Evolutionary conservation across 306 rosid species (phyloP).

Genomic region (Glycine soja): DNA sequence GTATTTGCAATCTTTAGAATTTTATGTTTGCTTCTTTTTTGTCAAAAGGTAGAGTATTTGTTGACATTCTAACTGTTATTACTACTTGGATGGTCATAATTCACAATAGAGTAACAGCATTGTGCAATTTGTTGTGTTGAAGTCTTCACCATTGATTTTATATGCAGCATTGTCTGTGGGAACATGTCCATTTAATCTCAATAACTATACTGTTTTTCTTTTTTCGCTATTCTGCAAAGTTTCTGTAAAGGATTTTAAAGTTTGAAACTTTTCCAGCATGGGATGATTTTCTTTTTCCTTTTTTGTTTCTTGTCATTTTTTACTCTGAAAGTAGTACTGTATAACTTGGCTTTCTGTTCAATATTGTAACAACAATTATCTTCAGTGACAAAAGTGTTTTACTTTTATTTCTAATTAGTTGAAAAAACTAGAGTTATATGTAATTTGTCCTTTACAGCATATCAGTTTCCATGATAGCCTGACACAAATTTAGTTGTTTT

Average conservation of each 20-base stretch:
- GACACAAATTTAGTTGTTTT: slow-evolving; percentile 27
- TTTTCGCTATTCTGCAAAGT: slow-evolving; percentile 19
- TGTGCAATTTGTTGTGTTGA: slow-evolving; percentile 19
- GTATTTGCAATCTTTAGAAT: slow-evolving; percentile 8
- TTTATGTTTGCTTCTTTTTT: slow-evolving; percentile 36
- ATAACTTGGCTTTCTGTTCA: slow-evolving; percentile 34
- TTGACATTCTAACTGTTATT: slow-evolving; percentile 19
- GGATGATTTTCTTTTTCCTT: slow-evolving; percentile 2
- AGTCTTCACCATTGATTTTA: slow-evolving; percentile 16
- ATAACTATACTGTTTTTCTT: too few relatives aligned
- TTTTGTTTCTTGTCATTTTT: background rate
- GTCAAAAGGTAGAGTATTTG: slow-evolving; percentile 15
- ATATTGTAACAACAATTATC: slow-evolving; percentile 2
- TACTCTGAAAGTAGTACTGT: background rate
- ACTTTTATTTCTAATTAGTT: slow-evolving; percentile 6
- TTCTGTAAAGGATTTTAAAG: background rate
- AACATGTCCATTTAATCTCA: slow-evolving; percentile 17
- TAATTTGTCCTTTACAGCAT: background rate
- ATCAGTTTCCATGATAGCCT: slow-evolving; percentile 27
- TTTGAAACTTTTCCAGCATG: slow-evolving; percentile 26
- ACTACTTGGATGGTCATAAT: slow-evolving; percentile 24
- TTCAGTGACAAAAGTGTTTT: background rate
- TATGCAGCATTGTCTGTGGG: slow-evolving; percentile 32
- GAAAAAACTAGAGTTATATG: background rate
- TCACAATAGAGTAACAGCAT: background rate